These are phyloP conservation scores for Cyberlindnera americana DNA, from an alignment of 805 yeast species.

Conservation along the genomic window DNA sequence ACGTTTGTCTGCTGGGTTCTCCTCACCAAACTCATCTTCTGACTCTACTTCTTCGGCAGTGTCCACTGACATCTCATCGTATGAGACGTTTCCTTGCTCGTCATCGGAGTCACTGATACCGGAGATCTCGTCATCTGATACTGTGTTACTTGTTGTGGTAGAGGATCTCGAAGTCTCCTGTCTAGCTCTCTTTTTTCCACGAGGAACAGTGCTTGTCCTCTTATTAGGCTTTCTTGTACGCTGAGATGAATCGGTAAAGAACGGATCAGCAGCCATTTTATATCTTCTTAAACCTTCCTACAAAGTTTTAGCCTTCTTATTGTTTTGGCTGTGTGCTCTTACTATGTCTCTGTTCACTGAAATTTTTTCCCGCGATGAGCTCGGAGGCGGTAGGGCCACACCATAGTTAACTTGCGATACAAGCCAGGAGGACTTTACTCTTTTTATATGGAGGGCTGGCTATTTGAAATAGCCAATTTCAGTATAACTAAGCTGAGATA, in stretches of 20 bases:
- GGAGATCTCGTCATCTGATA: constrained; percentile 51
- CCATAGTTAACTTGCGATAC: background rate
- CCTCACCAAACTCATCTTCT: constrained; percentile 71
- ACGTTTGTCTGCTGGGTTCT: constrained; percentile 89
- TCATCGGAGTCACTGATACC: constrained; percentile 48
- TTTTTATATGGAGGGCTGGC: too few species aligned
- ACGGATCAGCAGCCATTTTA: constrained; percentile 56
- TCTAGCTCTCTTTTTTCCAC: constrained; percentile 15
- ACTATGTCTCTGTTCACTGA: constrained; percentile 3
- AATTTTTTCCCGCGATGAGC: constrained; percentile 11
- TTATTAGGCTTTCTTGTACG: constrained; percentile 30
- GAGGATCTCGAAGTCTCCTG: constrained; percentile 3
- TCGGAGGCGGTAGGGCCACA: constrained; percentile 5
- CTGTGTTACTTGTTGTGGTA: constrained; percentile 1
- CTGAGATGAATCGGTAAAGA: constrained; percentile 56
- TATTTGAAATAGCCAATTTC: too few species aligned
- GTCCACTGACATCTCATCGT: constrained; percentile 24
- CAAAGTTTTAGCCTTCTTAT: too few species aligned
- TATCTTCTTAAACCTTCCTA: too few species aligned
- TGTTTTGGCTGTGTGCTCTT: too few species aligned
- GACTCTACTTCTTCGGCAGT: constrained; percentile 46
- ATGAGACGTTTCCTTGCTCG: constrained; percentile 39
- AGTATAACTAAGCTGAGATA: too few species aligned
- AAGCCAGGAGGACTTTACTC: too few species aligned
- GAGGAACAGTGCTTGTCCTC: constrained; percentile 14